Base-by-base conservation (phyloP, 352 stramenopile species). In the Elongisporangium anandrum region DNA sequence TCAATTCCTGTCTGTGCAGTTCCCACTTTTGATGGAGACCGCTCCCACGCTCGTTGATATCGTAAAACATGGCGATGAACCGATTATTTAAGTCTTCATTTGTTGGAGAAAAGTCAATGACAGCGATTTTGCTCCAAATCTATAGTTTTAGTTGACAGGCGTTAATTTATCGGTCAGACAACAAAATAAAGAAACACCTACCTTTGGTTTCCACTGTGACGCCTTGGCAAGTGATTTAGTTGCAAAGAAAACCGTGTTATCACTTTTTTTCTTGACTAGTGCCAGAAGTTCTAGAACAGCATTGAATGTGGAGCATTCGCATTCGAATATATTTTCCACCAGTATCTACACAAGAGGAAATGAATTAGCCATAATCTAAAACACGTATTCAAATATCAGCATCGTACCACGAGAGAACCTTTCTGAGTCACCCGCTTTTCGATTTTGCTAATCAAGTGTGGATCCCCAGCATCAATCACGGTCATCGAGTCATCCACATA, bases 121-220 rank as follows among this genome's bases (percentile, higher is more conserved):
- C 65, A 15, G 55, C 55, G 5, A 88, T 66, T n/a, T 86, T 67
- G 29, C 64, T 75, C 75, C 75, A 88, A 2, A 75, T 68, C 77
- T 87, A 48, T 23, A 29, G 48, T 24, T 39, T 22, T 5, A 13
- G n/a, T 17, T 47, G 4, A 54, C n/a, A 57, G 13, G 49, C 17
- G 59, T 17, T 7, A 34, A 17, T n/a, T 29, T 4, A 34, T 39
- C n/a, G 1, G 22, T 2, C 26, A 21, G n/a, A 7, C 21, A 4
- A 41, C 23, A 2, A 47, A 10, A 19, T 60, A 22, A 7, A 51
- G 15, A 26, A 57, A 51, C n/a, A 59, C 59, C 17, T 29, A 88
- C 74, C 69, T 77, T 86, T 38, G 75, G 72, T 16, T 61, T 78
- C 78, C 78, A 88, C 9, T n/a, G 34, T 0, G 63, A 48, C 48